Conservation (phyloP, 331 rosid species). For the Acacia concinna region DNA sequence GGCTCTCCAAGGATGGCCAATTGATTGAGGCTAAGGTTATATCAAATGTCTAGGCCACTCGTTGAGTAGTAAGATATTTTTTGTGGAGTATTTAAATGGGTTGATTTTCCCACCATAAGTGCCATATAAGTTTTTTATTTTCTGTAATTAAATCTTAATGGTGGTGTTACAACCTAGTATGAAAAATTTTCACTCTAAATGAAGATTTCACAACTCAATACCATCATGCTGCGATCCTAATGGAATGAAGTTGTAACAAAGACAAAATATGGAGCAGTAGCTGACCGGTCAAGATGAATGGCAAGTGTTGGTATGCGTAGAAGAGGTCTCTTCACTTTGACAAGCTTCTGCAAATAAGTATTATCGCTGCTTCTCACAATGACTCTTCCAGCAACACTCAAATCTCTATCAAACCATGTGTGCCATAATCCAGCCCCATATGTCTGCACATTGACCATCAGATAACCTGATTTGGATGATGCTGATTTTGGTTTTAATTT, state of each 20-base stretch:
- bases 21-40: neutral
- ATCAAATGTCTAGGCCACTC: neutral
- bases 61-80: neutral
- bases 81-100: neutral
- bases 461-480: slow-evolving; percentile 64
- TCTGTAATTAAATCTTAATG: neutral
- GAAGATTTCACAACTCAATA: neutral
- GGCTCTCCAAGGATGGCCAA: neutral
- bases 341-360: slow-evolving; percentile 75
- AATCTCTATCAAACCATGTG: slow-evolving; percentile 97
- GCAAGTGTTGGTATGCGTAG: slow-evolving; percentile 92
- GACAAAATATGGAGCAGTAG: neutral
- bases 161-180: neutral
- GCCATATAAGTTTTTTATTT: neutral
- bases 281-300: slow-evolving; percentile 96
- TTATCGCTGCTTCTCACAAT: slow-evolving; percentile 54
- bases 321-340: slow-evolving; percentile 80
- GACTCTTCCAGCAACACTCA: slow-evolving; percentile 93
- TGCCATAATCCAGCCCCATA: slow-evolving; percentile 95
- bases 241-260: slow-evolving; percentile 9
- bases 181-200: neutral
- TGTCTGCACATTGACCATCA: slow-evolving; percentile 86
- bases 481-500: slow-evolving; percentile 88
- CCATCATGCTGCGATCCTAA: neutral
- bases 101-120: neutral